phyloP scores from a whole-genome alignment of 306 rosid species.

The Trifolium subterraneum region DNA sequence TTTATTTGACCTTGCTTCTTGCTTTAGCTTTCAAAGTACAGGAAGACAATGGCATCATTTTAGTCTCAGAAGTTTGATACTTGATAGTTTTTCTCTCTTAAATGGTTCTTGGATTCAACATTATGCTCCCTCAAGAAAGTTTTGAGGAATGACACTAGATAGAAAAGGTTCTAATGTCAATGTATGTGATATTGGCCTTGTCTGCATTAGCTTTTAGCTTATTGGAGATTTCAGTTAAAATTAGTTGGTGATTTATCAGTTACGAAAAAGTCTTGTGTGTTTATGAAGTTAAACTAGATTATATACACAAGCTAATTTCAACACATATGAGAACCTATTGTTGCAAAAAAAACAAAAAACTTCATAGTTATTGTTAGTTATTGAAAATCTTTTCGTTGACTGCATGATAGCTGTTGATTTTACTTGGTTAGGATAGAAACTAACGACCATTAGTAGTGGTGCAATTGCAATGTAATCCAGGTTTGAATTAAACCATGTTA shows the following conservation, averaged over 20 bases:
- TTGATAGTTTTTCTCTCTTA: constrained; percentile 30
- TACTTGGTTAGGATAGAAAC: not conserved
- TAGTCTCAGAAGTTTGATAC: constrained; percentile 21
- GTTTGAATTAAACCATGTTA: not conserved
- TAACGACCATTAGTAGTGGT: no score
- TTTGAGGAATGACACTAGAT: not conserved
- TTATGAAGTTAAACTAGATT: no score
- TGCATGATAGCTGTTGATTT: constrained; percentile 11
- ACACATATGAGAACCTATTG: not conserved
- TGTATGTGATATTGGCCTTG: not conserved
- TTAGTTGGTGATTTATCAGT: not conserved
- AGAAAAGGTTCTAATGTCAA: not conserved
- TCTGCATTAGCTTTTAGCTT: not conserved
- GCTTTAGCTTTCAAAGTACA: constrained; percentile 25
- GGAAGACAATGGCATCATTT: not conserved
- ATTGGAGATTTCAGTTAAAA: not conserved
- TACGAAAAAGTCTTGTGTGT: not conserved
- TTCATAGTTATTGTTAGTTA: not conserved
- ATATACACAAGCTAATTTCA: not conserved
- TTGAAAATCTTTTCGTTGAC: not conserved
- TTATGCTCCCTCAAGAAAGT: constrained; percentile 18
- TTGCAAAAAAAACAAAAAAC: not conserved
- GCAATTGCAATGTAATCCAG: not conserved
- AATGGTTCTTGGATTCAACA: constrained; percentile 4
- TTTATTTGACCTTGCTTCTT: not conserved